Conservation (phyloP, 768 basidiomycete genomes). For the Albatrellus ellisii region DNA sequence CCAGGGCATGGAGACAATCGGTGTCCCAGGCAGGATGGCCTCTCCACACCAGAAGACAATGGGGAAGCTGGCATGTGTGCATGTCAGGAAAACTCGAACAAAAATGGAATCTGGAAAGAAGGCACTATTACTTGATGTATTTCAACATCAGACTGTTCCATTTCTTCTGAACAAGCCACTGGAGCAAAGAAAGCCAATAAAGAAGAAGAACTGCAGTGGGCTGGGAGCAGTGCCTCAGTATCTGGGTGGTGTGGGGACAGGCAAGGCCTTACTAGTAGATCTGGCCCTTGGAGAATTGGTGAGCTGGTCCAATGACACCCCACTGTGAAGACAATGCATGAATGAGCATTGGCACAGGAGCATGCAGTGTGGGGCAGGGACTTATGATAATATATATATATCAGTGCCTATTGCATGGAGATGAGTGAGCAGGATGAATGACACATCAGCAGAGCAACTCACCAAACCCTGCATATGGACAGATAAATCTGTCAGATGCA, state of each 20-base stretch:
- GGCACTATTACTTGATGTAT: conserved; percentile 64
- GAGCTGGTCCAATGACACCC: conserved; percentile 64
- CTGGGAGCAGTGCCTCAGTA: too few species aligned
- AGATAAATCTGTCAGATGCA: too few species aligned
- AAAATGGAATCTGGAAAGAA: too few species aligned
- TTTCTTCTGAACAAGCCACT: conserved; percentile 22
- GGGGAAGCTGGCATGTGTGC: conserved; percentile 20
- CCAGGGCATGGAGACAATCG: conserved; percentile 28
- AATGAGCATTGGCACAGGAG: too few species aligned
- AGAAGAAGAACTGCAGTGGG: conserved; percentile 57
- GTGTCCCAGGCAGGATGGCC: conserved; percentile 29
- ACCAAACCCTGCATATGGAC: conserved; percentile 65
- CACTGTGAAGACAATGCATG: conserved; percentile 5
- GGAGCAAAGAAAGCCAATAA: conserved; percentile 48
- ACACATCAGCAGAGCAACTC: too few species aligned
- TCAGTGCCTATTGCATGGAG: too few species aligned
- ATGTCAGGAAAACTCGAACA: too few species aligned
- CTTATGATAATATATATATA: too few species aligned
- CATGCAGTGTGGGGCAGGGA: too few species aligned
- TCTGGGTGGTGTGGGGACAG: not conserved
- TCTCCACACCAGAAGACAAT: conserved; percentile 25
- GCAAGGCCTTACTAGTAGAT: too few species aligned
- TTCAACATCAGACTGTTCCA: conserved; percentile 29
- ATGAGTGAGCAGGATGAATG: conserved; percentile 3
- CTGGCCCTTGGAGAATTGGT: conserved; percentile 55